Conservation (phyloP, 140 eudicot species). For the Stevia rebaudiana region DNA sequence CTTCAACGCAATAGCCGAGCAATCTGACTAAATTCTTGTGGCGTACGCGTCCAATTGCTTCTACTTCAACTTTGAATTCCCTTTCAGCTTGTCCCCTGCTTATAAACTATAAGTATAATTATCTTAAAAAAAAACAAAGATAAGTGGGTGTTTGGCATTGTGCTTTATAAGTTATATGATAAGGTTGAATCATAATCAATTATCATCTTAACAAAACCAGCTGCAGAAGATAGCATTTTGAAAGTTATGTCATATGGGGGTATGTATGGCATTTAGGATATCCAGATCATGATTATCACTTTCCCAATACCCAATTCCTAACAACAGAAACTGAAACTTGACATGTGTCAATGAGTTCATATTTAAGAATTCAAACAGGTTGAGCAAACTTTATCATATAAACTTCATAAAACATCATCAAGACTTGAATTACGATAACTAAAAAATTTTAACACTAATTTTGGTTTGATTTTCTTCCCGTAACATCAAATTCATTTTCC, state of each 20-base stretch:
- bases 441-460: background rate
- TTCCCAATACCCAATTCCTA: background rate
- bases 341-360: background rate
- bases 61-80: constrained; percentile 92
- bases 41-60: constrained; percentile 86
- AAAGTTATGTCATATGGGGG: background rate
- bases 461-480: background rate
- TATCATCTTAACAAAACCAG: background rate
- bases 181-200: background rate
- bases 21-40: constrained; percentile 89
- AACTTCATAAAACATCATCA: background rate
- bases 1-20: constrained; percentile 95
- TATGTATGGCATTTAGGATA: background rate
- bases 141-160: background rate
- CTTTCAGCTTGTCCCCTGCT: constrained; percentile 92
- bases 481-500: background rate
- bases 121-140: too few relatives aligned
- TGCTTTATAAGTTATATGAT: background rate
- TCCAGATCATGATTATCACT: background rate
- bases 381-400: background rate
- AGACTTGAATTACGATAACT: background rate
- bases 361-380: background rate
- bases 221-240: background rate
- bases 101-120: background rate
- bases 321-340: background rate